phyloP scores from a whole-genome alignment of 495 filamentous ascomycete species.

The Halenospora varia region DNA sequence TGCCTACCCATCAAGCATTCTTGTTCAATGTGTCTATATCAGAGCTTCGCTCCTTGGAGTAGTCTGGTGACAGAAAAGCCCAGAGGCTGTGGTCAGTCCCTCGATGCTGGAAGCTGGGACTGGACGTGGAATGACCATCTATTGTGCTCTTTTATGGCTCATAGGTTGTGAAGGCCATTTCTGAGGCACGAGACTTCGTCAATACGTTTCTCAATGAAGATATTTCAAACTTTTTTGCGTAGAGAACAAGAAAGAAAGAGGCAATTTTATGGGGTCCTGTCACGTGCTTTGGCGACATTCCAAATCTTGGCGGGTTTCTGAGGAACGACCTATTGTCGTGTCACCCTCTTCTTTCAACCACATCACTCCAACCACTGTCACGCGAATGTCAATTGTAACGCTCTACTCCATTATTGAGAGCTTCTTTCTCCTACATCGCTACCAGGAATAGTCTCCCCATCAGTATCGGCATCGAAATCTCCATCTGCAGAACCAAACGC shows the following conservation, averaged over 20 bases:
- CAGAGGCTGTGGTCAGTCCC: no score
- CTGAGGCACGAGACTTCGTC: no score
- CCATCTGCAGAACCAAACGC: conserved; percentile 18
- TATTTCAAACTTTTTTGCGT: not conserved
- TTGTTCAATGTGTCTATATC: no score
- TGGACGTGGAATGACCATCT: no score
- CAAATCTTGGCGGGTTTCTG: not conserved
- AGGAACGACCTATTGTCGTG: not conserved
- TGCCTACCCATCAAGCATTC: no score
- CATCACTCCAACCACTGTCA: conserved; percentile 13
- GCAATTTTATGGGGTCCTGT: not conserved
- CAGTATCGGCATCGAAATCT: conserved; percentile 5
- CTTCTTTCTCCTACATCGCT: not conserved
- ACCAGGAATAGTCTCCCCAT: conserved; percentile 8
- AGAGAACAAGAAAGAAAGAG: not conserved
- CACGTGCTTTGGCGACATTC: not conserved
- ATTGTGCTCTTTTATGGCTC: no score
- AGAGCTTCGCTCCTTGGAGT: no score
- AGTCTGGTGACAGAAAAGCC: no score
- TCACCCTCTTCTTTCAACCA: not conserved
- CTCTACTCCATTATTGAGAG: conserved; percentile 6
- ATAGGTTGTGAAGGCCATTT: no score
- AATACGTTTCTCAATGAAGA: no score
- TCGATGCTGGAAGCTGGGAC: no score
- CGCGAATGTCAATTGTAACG: conserved; percentile 22